Evolutionary conservation across 352 stramenopile species (phyloP), one percentile per base, ranked within the genome.

Genomic region (Globisporangium irregulare): DNA sequence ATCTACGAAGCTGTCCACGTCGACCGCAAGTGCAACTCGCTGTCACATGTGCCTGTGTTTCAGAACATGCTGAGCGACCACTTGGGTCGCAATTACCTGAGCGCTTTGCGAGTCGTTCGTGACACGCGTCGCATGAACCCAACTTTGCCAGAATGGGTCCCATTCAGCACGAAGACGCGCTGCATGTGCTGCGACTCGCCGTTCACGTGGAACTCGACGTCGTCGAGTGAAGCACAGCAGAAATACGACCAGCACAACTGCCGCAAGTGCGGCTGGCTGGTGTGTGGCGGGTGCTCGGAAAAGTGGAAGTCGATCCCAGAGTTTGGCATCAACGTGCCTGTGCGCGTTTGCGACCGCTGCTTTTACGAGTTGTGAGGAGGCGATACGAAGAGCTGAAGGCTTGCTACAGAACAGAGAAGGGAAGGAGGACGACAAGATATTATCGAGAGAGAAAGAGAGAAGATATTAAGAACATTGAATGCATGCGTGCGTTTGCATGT

Each of bases 161-260:
- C 84, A 20, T 96, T 92, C 56, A 86, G 86, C 62, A 94, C 86
- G 3, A 91, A 93, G 71, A 92, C 85, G 32, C 84, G 85, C 15
- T 96, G 88, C 74, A 92, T 94, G 89, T 94, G 86, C 75, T 96
- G 89, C 68, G 87, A 95, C 68, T 87, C 80, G 24, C 86, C 87
- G 22, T 96, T 96, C 68, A 96, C 89, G 55, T 96, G 89, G 89
- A 94, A 94, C 68, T 94, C 86, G 70, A 96, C 88, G 61, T 95
- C 87, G n/a, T 89, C 77, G 24, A 95, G 87, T 59, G 87, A 97
- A 59, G 89, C 91, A 2, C 91, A 97, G 70, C 82, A 92, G 61
- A 94, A 94, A 58, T 83, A 84, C 36, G 91, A 97, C 73, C 90
- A 97, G 73, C 89, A 97, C 77, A 97, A 97, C 66, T 97, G 91